phyloP scores from a whole-genome alignment of 192 early-diverging fungal genomes.

The Backusella liffmaniae region DNA sequence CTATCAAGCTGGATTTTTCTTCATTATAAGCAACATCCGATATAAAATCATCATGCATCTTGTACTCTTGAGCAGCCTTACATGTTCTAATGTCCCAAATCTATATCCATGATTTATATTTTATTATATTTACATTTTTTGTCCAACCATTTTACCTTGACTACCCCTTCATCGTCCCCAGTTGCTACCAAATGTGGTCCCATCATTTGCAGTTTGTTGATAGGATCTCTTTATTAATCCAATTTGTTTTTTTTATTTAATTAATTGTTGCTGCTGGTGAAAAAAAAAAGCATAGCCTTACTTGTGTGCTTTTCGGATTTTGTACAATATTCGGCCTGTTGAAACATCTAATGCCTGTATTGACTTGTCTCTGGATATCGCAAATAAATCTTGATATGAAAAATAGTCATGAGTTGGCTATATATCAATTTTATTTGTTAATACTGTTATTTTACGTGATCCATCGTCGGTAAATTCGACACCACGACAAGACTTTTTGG shows the following conservation, averaged over 20 bases:
- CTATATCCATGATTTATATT: slow-evolving; percentile 33
- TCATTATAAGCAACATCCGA: slow-evolving; percentile 75
- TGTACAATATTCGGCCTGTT: slow-evolving; percentile 69
- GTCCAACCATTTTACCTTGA: slow-evolving; percentile 62
- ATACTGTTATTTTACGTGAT: slow-evolving; percentile 31
- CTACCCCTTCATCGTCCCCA: slow-evolving; percentile 88
- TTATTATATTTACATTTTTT: neutral
- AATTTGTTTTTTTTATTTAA: neutral
- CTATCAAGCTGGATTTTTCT: slow-evolving; percentile 74
- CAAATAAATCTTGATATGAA: neutral
- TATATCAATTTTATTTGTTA: neutral
- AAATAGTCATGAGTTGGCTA: neutral
- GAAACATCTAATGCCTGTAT: slow-evolving; percentile 75
- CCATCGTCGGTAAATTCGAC: slow-evolving; percentile 84
- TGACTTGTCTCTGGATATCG: slow-evolving; percentile 82
- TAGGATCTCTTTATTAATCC: slow-evolving; percentile 44
- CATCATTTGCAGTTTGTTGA: slow-evolving; percentile 75
- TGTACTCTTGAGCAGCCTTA: slow-evolving; percentile 72
- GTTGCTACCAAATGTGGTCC: slow-evolving; percentile 78
- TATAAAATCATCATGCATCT: slow-evolving; percentile 90
- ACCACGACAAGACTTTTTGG: slow-evolving; percentile 88
- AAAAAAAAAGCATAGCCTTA: slow-evolving; percentile 35
- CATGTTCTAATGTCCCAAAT: slow-evolving; percentile 89
- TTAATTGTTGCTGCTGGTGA: neutral
- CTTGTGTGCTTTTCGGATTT: slow-evolving; percentile 83